phyloP scores from a whole-genome alignment of 2,329 filamentous ascomycete species.

The Fusarium cyanostomum region DNA sequence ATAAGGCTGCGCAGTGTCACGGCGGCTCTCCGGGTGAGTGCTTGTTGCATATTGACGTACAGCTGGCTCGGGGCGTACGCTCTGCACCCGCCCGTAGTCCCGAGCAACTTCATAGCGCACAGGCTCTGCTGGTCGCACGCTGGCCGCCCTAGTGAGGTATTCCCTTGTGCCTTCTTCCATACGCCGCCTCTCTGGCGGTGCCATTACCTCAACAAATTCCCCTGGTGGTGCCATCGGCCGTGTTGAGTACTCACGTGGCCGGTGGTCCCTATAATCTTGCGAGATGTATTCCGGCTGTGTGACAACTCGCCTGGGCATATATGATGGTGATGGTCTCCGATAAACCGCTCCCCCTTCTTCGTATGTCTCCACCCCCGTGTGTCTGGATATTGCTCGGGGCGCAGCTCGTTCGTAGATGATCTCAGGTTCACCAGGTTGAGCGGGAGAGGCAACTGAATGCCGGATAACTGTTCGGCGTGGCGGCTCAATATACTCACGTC shows the following conservation, averaged over 20 bases:
- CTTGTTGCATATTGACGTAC: conserved; percentile 43
- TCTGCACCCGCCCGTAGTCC: conserved; percentile 57
- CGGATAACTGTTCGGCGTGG: conserved; percentile 54
- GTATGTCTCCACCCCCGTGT: conserved; percentile 56
- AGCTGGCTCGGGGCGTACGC: conserved; percentile 51
- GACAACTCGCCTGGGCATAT: conserved; percentile 64
- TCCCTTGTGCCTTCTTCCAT: conserved; percentile 61
- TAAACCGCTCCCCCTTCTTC: conserved; percentile 63
- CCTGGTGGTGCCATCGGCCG: conserved; percentile 56
- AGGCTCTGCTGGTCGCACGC: conserved; percentile 64
- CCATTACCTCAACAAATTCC: conserved; percentile 61
- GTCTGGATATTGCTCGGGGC: conserved; percentile 61
- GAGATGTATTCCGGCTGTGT: conserved; percentile 69
- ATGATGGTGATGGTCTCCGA: conserved; percentile 60
- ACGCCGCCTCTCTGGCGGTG: conserved; percentile 52
- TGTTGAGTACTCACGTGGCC: conserved; percentile 66
- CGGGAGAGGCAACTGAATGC: conserved; percentile 63
- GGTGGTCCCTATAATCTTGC: conserved; percentile 63
- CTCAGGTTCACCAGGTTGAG: conserved; percentile 59
- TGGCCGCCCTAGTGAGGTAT: conserved; percentile 64
- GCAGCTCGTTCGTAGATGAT: conserved; percentile 73
- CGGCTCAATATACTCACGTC: conserved; percentile 78
- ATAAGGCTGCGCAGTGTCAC: conserved; percentile 47
- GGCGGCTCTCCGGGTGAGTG: conserved; percentile 43
- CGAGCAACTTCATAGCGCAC: conserved; percentile 53